Evolutionary conservation across 257 asterid species (phyloP), one percentile per base, ranked within the genome.

Genomic region (Solanum lignicaule): DNA sequence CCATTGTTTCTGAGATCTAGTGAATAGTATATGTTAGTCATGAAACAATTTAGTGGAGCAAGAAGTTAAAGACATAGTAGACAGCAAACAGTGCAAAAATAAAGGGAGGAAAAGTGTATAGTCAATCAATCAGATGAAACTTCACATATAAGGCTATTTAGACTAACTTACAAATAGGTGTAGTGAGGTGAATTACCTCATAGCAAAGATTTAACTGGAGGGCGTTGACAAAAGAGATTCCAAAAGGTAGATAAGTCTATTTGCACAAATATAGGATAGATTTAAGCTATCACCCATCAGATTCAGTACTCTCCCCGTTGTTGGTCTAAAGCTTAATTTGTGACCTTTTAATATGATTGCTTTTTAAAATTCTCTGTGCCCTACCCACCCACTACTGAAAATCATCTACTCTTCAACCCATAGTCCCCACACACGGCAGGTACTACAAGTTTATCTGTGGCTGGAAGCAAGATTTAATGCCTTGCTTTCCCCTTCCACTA

Each of bases 1-100:
- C 98, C 88, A 94, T 93, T 35, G 91, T 92, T 92, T 95, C 99
- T 86, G 99, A 97, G 89, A 95, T 94, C 99, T 97, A 91, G 74
- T 87, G 76, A 87, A 86, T 86, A 89, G 86, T 31, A 91, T n/a
- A 82, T 86, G 71, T 88, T 58, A 87, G 88, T 88, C 88, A 90
- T 66, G 86, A 71, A 52, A 86, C 60, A 29, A 83, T 82, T 71
- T 25, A 81, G 76, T 13, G 15, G 55, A n/a, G 84, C 27, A 52
- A 29, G 73, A 73, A 33, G 41, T 46, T 38, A 75, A n/a, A 27
- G 52, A 33, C 32, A 87, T 41, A 21, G 62, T 48, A 73, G 65
- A 60, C n/a, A n/a, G 72, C 60, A 84, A n/a, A 46, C 35, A 81
- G 29, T 18, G 68, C 2, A 58, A 48, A 46, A 46, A 81, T 9